Conservation (phyloP, 176 grass and related monocot species). For the Zea mays region DNA sequence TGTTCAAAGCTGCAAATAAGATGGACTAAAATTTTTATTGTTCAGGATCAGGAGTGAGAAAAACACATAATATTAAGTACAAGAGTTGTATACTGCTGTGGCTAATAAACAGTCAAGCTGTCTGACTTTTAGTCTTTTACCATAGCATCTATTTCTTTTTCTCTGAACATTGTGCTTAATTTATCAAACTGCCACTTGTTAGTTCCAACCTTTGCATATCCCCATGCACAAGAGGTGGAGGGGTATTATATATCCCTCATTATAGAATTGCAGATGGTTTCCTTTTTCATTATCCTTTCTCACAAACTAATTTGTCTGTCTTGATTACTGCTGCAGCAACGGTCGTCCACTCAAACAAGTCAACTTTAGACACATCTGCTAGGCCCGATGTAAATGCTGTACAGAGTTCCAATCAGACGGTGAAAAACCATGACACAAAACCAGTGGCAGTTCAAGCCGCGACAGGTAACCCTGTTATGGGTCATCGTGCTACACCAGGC, state of each 20-base stretch:
- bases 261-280: not conserved
- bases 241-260: constrained; percentile 14
- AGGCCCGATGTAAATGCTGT: constrained; percentile 47
- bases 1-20: not conserved
- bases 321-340: constrained; percentile 35
- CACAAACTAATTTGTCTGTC: constrained; percentile 39
- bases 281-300: constrained; percentile 35
- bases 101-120: constrained; percentile 1
- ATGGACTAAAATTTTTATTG: not conserved
- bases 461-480: constrained; percentile 48
- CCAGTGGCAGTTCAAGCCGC: constrained; percentile 41
- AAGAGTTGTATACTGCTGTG: constrained; percentile 6
- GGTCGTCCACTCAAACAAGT: constrained; percentile 48
- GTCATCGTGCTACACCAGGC: constrained; percentile 60
- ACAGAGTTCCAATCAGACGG: constrained; percentile 44
- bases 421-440: constrained; percentile 57
- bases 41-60: not conserved
- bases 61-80: not conserved
- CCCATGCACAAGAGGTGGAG: not conserved
- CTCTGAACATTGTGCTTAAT: not conserved
- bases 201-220: not conserved
- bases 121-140: constrained; percentile 2
- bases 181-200: constrained; percentile 16
- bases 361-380: constrained; percentile 41
- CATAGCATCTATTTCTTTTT: not conserved